phyloP scores from a whole-genome alignment of 129 eudicot species.

The Flaveria bidentis region DNA sequence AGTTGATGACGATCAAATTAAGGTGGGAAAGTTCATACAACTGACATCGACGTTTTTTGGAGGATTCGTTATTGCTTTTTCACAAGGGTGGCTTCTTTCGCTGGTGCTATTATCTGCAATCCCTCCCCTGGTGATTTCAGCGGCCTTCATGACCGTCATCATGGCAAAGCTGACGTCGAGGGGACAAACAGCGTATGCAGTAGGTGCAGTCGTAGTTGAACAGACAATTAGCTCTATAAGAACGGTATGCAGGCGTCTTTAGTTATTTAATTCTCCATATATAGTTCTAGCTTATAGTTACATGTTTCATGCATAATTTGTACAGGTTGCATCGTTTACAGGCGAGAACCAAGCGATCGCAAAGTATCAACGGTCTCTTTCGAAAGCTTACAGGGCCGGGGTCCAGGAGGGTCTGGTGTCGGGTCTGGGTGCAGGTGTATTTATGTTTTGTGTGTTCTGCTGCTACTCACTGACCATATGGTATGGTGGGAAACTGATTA shows the following conservation, averaged over 20 bases:
- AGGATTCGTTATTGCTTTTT: constrained; percentile 72
- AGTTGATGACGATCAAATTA: not conserved
- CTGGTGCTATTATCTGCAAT: constrained; percentile 66
- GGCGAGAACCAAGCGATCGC: constrained; percentile 77
- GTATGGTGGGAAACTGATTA: constrained; percentile 74
- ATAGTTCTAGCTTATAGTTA: too few species aligned
- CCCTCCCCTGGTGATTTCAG: constrained; percentile 66
- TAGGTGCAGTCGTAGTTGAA: constrained; percentile 67
- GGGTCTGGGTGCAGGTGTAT: constrained; percentile 67
- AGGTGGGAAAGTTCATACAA: constrained; percentile 82
- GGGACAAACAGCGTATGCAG: constrained; percentile 76
- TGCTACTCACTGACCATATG: constrained; percentile 73
- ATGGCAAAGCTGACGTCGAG: constrained; percentile 53
- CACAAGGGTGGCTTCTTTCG: constrained; percentile 85
- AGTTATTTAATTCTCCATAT: not conserved
- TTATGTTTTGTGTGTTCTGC: constrained; percentile 49
- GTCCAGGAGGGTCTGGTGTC: constrained; percentile 65
- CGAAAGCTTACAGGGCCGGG: constrained; percentile 59
- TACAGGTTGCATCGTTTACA: constrained; percentile 81
- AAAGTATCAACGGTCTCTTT: constrained; percentile 58
- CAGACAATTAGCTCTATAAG: constrained; percentile 81
- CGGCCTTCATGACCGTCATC: constrained; percentile 51
- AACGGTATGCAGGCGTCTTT: constrained; percentile 43
- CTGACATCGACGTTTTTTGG: constrained; percentile 66
- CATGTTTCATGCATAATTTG: not conserved